Conservation (phyloP, 2,329 filamentous ascomycete species). For the Periconia macrospinosa region DNA sequence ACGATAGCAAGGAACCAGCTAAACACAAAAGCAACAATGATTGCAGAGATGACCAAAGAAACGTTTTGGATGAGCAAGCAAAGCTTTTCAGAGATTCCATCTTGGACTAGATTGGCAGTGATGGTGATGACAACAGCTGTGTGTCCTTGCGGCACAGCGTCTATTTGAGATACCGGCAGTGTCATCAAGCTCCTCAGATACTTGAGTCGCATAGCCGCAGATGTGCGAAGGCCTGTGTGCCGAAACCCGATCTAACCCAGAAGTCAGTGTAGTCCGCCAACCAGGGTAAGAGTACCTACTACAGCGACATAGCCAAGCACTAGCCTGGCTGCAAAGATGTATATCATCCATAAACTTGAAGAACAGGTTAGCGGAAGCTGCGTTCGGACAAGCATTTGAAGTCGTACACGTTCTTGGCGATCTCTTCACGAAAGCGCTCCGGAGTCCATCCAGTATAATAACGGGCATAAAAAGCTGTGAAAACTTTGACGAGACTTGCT, state of each 20-base stretch:
- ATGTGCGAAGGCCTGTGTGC: constrained; percentile 26
- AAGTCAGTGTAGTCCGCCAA: constrained; percentile 2
- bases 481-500: constrained; percentile 20
- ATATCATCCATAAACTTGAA: constrained; percentile 52
- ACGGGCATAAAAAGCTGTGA: constrained; percentile 6
- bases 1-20: too few species aligned
- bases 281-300: constrained; percentile 34
- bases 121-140: constrained; percentile 32
- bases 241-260: constrained; percentile 28
- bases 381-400: constrained; percentile 18
- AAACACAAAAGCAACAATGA: too few species aligned
- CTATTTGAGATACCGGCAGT: constrained; percentile 26
- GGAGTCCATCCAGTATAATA: not conserved
- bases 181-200: constrained; percentile 28
- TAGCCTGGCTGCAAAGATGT: constrained; percentile 60
- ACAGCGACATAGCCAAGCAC: constrained; percentile 58
- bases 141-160: constrained; percentile 29
- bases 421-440: constrained; percentile 1
- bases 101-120: too few species aligned
- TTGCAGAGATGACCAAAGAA: constrained; percentile 21
- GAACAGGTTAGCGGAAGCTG: not conserved
- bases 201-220: constrained; percentile 24
- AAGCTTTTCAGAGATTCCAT: constrained; percentile 19
- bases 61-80: constrained; percentile 22
- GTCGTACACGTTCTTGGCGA: constrained; percentile 10